Conservation (phyloP, 2,329 filamentous ascomycete species). For the Pseudocercospora macadamiae region DNA sequence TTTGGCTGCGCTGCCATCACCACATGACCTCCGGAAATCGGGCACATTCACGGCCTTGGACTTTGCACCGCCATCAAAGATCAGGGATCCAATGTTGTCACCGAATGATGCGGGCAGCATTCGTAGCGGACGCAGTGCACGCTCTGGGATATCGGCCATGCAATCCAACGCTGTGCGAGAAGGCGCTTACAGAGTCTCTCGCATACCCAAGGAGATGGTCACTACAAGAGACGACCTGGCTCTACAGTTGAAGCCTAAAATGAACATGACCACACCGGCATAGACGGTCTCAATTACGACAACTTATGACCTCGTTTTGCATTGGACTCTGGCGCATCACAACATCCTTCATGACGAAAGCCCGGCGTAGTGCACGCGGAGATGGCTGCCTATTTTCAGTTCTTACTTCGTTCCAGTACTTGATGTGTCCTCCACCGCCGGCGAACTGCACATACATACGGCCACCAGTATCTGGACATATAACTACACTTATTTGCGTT, state of each 20-base stretch:
- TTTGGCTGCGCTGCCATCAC: slow-evolving; percentile 80
- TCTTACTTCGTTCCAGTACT: slow-evolving; percentile 3
- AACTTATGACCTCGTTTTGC: slow-evolving; percentile 10
- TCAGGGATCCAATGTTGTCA: slow-evolving; percentile 58
- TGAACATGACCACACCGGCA: slow-evolving; percentile 30
- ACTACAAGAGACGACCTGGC: slow-evolving; percentile 72
- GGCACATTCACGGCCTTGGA: slow-evolving; percentile 77
- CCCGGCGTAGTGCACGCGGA: slow-evolving; percentile 11
- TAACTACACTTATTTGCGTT: slow-evolving; percentile 2
- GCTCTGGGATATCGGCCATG: slow-evolving; percentile 73
- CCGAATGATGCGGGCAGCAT: slow-evolving; percentile 53
- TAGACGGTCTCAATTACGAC: slow-evolving; percentile 19
- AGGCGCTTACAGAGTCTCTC: slow-evolving; percentile 84
- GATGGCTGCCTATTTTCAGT: slow-evolving; percentile 10
- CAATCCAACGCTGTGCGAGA: slow-evolving; percentile 73
- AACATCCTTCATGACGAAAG: slow-evolving; percentile 2
- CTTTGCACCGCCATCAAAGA: slow-evolving; percentile 77
- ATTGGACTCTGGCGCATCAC: slow-evolving; percentile 5
- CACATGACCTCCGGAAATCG: slow-evolving; percentile 78
- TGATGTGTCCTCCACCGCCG: not conserved
- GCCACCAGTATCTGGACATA: slow-evolving; percentile 7
- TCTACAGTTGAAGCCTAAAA: slow-evolving; percentile 57
- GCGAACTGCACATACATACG: slow-evolving; percentile 6
- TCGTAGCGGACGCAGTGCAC: slow-evolving; percentile 61
- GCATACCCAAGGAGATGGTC: slow-evolving; percentile 78